Evolutionary conservation across 2,329 filamentous ascomycete species (phyloP).

Genomic region (Penicillium sp.): DNA sequence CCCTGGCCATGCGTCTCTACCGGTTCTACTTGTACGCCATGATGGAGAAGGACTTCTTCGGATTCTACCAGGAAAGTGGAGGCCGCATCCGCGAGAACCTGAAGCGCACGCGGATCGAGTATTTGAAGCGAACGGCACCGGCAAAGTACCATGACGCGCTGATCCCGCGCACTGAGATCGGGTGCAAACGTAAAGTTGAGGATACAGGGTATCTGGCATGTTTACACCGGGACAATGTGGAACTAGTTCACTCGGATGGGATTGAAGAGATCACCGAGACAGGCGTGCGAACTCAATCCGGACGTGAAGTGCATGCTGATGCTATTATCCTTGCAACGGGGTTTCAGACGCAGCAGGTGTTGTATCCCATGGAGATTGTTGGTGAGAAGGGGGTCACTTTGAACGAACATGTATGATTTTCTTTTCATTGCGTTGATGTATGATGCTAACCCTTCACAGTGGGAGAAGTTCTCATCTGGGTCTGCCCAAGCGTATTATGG

Average conservation of each 20-base stretch:
- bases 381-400: slow-evolving; percentile 41
- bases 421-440: no score
- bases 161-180: slow-evolving; percentile 47
- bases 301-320: slow-evolving; percentile 43
- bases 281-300: slow-evolving; percentile 42
- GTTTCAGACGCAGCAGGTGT: slow-evolving; percentile 50
- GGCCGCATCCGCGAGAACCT: slow-evolving; percentile 34
- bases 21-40: slow-evolving; percentile 45
- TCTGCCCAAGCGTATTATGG: slow-evolving; percentile 48
- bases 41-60: slow-evolving; percentile 47
- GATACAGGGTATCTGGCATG: slow-evolving; percentile 50
- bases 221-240: slow-evolving; percentile 44
- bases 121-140: slow-evolving; percentile 47
- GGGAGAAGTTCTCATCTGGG: slow-evolving; percentile 31
- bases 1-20: slow-evolving; percentile 48
- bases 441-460: slow-evolving; percentile 27
- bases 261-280: slow-evolving; percentile 40
- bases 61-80: slow-evolving; percentile 36
- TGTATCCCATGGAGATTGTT: slow-evolving; percentile 50
- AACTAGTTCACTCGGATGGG: slow-evolving; percentile 44
- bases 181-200: slow-evolving; percentile 51
- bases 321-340: slow-evolving; percentile 53
- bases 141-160: slow-evolving; percentile 47
- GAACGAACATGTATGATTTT: slow-evolving; percentile 29
- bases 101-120: slow-evolving; percentile 42